Evolutionary conservation across 2,329 filamentous ascomycete genomes (phyloP), one percentile per base, ranked within the genome.

Genomic region (Xylaria sp.): DNA sequence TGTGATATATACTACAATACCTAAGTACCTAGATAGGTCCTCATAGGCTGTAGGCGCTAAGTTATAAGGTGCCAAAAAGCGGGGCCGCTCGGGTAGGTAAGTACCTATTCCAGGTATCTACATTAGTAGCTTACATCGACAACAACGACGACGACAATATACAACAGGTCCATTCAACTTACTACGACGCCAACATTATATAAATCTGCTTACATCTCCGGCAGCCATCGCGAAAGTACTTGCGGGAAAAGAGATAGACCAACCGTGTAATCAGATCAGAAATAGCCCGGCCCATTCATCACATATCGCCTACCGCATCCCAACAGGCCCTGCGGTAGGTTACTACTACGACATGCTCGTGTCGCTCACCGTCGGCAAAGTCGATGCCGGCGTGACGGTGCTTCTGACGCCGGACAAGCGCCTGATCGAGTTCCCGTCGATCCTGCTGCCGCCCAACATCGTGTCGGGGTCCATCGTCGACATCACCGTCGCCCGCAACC

Each of bases 361-460:
- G 83, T 98, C 96, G 74, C 88, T 99, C 80, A 98, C 95, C 60
- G 96, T 99, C 82, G 96, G 96, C 86, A 99, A 99, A 86, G 96
- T 99, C 83, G 96, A 99, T 83, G 96, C 96, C 78, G 96, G 96
- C 83, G 95, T 99, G 80, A 97, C 96, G 59, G 96, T 99, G 71
- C 91, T 99, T 65, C 85, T 99, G 78, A 99, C 96, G 57, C 92
- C 97, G 80, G 96, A 99, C 82, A 98, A 98, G 83, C 91, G 96
- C 80, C 88, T 99, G 77, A 98, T 99, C 80, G 96, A 99, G 81
- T 99, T 99, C 79, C 96, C 96, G 44, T 98, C 96, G 56, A 97
- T 99, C 74, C 92, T 99, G 59, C 91, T 99, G 18, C 96, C 96
- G 1, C 92, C 93, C 71, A 94, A 97, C 80, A 99, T 99, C 81